Percentiles rank a stretch among this genome's conserved stretches.
phyloP scores from a whole-genome alignment of 371 early-diverging fungal genomes.

The Lichtheimia corymbifera region DNA sequence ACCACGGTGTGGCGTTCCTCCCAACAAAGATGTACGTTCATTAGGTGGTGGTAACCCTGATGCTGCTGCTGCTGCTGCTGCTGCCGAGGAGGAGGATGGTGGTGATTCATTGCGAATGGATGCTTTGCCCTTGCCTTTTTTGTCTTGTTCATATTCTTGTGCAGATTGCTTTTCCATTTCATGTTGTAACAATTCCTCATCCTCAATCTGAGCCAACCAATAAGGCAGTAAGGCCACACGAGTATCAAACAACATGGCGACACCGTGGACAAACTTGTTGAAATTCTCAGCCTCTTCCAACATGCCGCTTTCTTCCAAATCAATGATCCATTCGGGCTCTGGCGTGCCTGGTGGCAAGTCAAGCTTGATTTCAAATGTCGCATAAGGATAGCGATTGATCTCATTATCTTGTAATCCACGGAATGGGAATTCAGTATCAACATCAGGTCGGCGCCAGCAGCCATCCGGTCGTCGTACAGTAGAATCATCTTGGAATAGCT shows the following conservation, averaged over 20 bases:
- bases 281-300: constrained; percentile 98
- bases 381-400: constrained; percentile 94
- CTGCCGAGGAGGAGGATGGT: constrained; percentile 18
- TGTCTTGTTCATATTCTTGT: constrained; percentile 74
- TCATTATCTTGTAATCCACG: constrained; percentile 70
- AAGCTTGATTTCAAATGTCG: constrained; percentile 98
- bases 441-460: constrained; percentile 93
- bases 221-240: constrained; percentile 94
- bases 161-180: constrained; percentile 4
- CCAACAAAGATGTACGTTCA: constrained; percentile 31
- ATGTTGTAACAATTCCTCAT: constrained; percentile 63
- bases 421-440: constrained; percentile 90
- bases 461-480: constrained; percentile 63
- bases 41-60: constrained; percentile 8
- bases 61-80: constrained; percentile 1
- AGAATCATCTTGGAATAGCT: constrained; percentile 58
- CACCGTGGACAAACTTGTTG: constrained; percentile 98
- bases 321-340: constrained; percentile 95
- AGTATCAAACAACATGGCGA: constrained; percentile 88
- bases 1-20: neutral
- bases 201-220: constrained; percentile 96
- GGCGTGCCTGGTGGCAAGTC: constrained; percentile 87
- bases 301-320: constrained; percentile 87
- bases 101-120: constrained; percentile 7
- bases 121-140: constrained; percentile 78